Conservation (phyloP, 1,139 yeast genomes). For the Magnusiomyces clavatus region DNA sequence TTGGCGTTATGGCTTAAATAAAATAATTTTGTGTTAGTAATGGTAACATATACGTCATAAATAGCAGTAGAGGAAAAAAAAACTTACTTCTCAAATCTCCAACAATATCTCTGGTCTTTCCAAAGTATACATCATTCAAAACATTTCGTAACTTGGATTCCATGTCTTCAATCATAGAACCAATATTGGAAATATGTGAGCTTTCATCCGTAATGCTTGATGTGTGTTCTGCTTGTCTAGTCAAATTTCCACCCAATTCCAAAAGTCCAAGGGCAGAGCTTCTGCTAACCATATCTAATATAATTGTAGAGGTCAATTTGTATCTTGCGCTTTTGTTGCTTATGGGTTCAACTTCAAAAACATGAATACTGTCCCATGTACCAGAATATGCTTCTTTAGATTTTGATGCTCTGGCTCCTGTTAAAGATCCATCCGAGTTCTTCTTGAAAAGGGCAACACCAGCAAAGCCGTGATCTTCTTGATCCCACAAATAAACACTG, state of each 20-base stretch:
- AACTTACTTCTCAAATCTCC: conserved; percentile 54
- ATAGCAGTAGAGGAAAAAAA: neutral
- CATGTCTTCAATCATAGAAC: conserved; percentile 77
- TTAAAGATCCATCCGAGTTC: conserved; percentile 22
- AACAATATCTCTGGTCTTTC: conserved; percentile 81
- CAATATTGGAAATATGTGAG: conserved; percentile 77
- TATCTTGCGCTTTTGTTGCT: conserved; percentile 47
- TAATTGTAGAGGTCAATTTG: conserved; percentile 80
- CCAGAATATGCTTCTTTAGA: conserved; percentile 36
- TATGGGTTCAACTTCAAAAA: conserved; percentile 62
- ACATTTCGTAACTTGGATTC: conserved; percentile 82
- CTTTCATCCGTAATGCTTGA: conserved; percentile 36
- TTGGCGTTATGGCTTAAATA: conserved; percentile 21
- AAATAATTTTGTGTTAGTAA: neutral
- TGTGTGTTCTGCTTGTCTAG: conserved; percentile 57
- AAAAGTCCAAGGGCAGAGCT: conserved; percentile 34
- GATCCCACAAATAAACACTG: conserved; percentile 90
- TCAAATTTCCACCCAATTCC: conserved; percentile 72
- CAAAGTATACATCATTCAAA: conserved; percentile 90
- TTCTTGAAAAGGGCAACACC: conserved; percentile 88
- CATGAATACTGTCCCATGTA: conserved; percentile 90
- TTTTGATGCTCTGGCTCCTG: neutral
- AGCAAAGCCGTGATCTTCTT: conserved; percentile 54
- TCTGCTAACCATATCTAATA: conserved; percentile 51
- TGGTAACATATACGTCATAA: neutral